phyloP scores from a whole-genome alignment of 495 filamentous ascomycete genomes.

The Tuber calosporum region DNA sequence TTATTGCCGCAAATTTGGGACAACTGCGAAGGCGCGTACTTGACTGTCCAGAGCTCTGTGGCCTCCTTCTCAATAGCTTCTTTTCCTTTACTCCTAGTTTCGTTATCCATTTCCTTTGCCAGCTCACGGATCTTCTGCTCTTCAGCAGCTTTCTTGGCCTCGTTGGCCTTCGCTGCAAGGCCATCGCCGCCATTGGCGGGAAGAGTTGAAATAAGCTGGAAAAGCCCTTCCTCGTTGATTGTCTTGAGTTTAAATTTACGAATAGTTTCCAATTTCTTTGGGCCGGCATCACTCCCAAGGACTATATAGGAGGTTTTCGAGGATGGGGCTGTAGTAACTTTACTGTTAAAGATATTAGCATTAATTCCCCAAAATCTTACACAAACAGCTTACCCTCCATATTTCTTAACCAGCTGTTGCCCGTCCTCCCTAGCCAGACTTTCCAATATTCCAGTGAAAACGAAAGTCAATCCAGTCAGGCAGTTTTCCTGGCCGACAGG shows the following conservation, averaged over 20 bases:
- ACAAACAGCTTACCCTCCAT: conserved; percentile 78
- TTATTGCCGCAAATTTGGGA: conserved; percentile 97
- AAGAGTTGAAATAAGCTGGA: conserved; percentile 73
- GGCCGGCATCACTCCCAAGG: conserved; percentile 81
- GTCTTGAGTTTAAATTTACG: conserved; percentile 68
- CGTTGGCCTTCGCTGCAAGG: conserved; percentile 74
- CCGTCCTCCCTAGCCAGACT: conserved; percentile 77
- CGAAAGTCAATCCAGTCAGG: conserved; percentile 83
- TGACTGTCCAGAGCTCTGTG: conserved; percentile 83
- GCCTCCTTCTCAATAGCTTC: conserved; percentile 45
- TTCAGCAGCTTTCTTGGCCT: conserved; percentile 73
- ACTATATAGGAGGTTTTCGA: conserved; percentile 91
- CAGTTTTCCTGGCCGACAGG: conserved; percentile 84
- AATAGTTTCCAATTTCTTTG: conserved; percentile 89
- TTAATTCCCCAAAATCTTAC: conserved; percentile 61
- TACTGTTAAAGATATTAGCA: conserved; percentile 47
- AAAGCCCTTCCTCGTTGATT: conserved; percentile 87
- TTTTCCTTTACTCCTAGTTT: conserved; percentile 49
- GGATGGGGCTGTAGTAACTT: conserved; percentile 76
- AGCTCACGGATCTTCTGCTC: conserved; percentile 67
- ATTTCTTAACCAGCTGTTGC: conserved; percentile 77
- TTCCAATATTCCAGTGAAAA: conserved; percentile 87
- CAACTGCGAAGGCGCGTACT: conserved; percentile 79
- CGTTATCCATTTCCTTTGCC: conserved; percentile 72
- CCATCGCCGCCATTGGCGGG: conserved; percentile 80